Base-by-base conservation (phyloP, 2,329 filamentous ascomycete genomes). In the Talaromyces sp. region DNA sequence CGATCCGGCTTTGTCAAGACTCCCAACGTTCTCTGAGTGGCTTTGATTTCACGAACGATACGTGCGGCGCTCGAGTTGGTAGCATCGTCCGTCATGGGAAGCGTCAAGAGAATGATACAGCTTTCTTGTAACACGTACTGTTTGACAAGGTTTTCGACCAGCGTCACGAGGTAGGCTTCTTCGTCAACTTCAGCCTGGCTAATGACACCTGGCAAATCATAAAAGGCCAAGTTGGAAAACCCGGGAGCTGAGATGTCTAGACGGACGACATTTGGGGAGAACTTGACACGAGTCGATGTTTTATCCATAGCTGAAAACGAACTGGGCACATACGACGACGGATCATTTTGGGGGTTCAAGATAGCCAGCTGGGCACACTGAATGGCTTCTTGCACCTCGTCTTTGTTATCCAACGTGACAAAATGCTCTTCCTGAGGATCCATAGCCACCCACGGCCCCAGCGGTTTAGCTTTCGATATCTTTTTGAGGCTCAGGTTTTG, bases 1-100 rank as follows among this genome's bases (percentile, higher is more conserved):
- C 89, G 82, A 64, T 96, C 93, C 0, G 92, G 92, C 69, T 96
- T 96, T 0, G 92, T 96, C 16, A 96, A 81, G 0, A 96, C 89
- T 0, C 91, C 91, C 59, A 90, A 81, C 0, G 87, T 90, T 1
- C 88, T 81, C 3, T 79, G 65, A 2, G 83, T 79, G 0, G 88
- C 89, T 1, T 79, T 79, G 1, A 85, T 76, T 50, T 82, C 73
- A 33, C 85, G 75, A 66, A 93, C 85, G 2, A 91, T 80, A 0
- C 83, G 82, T 10, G 89, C 86, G 0, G 90, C 89, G 0, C 83
- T 88, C 0, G 89, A 94, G 14, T 88, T 93, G 1, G 90, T 87
- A 0, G 90, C 84, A 61, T 96, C 92, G 0, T 84, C 85, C 1
- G 90, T 91, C 85, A 96, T 91, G 0, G 90, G 85, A 23, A 91